These are phyloP conservation scores for Fennellomyces sp. DNA, from an alignment of 371 early-diverging fungal genomes.

Conservation along the genomic window DNA sequence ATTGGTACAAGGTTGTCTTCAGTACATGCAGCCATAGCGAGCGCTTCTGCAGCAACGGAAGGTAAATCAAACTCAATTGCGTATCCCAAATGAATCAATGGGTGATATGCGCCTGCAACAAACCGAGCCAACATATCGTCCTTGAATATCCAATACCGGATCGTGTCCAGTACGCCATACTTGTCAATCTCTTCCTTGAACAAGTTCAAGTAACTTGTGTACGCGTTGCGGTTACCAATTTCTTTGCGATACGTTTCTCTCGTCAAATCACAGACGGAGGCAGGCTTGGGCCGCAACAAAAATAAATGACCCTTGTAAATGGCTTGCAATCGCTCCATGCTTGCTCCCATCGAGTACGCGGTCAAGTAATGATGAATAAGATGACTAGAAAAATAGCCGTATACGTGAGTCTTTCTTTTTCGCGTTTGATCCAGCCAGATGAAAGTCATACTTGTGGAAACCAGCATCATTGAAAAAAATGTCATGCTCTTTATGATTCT, in stretches of 20 bases:
- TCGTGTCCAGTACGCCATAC: slow-evolving; percentile 38
- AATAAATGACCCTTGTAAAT: slow-evolving; percentile 47
- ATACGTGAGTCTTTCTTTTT: neutral
- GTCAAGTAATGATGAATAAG: neutral
- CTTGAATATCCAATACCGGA: slow-evolving; percentile 49
- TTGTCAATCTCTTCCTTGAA: slow-evolving; percentile 46
- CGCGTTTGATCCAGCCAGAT: neutral
- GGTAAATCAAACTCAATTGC: slow-evolving; percentile 63
- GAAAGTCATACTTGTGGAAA: neutral
- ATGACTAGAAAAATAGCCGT: neutral
- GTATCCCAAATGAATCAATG: slow-evolving; percentile 66
- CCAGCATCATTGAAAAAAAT: neutral
- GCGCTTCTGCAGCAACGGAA: slow-evolving; percentile 53
- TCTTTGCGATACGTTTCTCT: slow-evolving; percentile 37
- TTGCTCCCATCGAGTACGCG: slow-evolving; percentile 33
- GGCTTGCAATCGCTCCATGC: slow-evolving; percentile 40
- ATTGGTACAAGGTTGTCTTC: neutral
- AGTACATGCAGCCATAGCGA: slow-evolving; percentile 30
- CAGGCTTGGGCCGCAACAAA: slow-evolving; percentile 32
- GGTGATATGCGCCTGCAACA: slow-evolving; percentile 56
- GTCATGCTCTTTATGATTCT: neutral
- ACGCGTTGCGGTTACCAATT: slow-evolving; percentile 38
- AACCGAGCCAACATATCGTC: slow-evolving; percentile 39
- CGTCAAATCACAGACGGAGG: slow-evolving; percentile 24
- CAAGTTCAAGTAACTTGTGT: slow-evolving; percentile 46